Base-by-base conservation (phyloP, 192 early-diverging fungal genomes). In the Umbelopsis ramanniana region DNA sequence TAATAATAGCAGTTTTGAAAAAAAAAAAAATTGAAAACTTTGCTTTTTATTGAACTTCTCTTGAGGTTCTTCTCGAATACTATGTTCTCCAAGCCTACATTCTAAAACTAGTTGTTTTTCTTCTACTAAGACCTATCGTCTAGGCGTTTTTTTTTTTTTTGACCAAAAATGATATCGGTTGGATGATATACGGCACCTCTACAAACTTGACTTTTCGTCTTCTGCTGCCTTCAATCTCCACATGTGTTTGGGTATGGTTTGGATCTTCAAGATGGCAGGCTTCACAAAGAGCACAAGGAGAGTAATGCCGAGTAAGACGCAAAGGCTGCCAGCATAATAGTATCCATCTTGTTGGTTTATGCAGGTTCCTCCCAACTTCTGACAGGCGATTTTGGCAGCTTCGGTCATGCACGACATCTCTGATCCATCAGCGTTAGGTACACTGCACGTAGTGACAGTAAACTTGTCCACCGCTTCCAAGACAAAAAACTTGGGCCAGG, bases 401-500 rank as follows among this genome's bases (percentile, higher is more conserved):
- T 96, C 92, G 40, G 85, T 80, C 2, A 81, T 69, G 74, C 95
- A 96, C 17, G 85, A 75, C 46, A 91, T 85, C 4, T 77, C 70
- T 74, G 76, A 46, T 71, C 83, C 69, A 70, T 82, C 66, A 3
- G 66, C 66, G 68, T 79, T 76, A 15, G 87, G 73, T 7, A 89
- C 72, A 38, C 81, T 79, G 67, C 97, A 98, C 0, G 82, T 83
- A 8, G 94, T 86, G n/a, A 87, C 85, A 23, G 95, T 96, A 69
- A 95, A 93, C 57, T 89, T 89, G 77, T 98, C 97, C 15, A 98
- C 95, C 0, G 95, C 88, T 73, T 93, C 87, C 66, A 98, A 85
- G 17, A 98, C 89, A 86, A 98, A 96, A 82, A 90, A 97, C 26
- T 92, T 88, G 0, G 96, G 94, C 97, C 95, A 98, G 7, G 96